Percentiles rank a stretch among this genome's conserved stretches.
Conservation (phyloP, 1,284 basidiomycete genomes). For the Ustilago trichophora region DNA sequence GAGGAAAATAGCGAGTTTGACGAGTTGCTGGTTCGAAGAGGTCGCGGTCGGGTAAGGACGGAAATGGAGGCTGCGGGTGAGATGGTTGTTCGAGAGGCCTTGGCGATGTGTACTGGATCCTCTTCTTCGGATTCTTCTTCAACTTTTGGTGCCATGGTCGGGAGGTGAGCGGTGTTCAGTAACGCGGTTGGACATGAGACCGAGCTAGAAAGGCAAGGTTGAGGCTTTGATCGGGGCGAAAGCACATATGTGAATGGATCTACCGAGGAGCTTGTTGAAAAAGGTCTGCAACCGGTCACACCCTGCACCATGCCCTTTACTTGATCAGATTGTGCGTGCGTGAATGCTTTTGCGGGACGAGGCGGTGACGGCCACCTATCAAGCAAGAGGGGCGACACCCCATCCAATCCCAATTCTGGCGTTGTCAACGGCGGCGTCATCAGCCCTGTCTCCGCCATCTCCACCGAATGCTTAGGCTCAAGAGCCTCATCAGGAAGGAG, state of each 20-base stretch:
- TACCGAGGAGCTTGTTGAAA: not conserved
- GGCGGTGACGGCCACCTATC: constrained; percentile 23
- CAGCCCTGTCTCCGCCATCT: not conserved
- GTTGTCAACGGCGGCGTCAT: constrained; percentile 37
- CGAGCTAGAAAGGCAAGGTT: constrained; percentile 7
- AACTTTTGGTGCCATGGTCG: not conserved
- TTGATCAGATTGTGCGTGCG: too few species aligned
- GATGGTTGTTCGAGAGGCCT: constrained; percentile 7
- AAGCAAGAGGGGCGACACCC: constrained; percentile 11
- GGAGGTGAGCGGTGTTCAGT: not conserved
- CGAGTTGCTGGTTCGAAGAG: constrained; percentile 1
- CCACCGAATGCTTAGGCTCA: not conserved
- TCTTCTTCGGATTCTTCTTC: constrained; percentile 1
- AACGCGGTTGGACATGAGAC: constrained; percentile 11
- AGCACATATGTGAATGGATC: constrained; percentile 1
- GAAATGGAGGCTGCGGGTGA: not conserved
- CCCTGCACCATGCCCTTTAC: not conserved
- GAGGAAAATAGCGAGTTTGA: constrained; percentile 14
- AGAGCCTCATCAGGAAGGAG: not conserved
- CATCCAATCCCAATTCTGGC: constrained; percentile 29
- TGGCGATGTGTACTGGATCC: not conserved
- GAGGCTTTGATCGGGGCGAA: not conserved
- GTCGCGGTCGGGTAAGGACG: constrained; percentile 19
- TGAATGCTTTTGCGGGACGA: not conserved
- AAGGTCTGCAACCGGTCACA: constrained; percentile 18